These are phyloP conservation scores for Ustilaginoidea virens DNA, from an alignment of 2,329 filamentous ascomycete species.

Conservation along the genomic window DNA sequence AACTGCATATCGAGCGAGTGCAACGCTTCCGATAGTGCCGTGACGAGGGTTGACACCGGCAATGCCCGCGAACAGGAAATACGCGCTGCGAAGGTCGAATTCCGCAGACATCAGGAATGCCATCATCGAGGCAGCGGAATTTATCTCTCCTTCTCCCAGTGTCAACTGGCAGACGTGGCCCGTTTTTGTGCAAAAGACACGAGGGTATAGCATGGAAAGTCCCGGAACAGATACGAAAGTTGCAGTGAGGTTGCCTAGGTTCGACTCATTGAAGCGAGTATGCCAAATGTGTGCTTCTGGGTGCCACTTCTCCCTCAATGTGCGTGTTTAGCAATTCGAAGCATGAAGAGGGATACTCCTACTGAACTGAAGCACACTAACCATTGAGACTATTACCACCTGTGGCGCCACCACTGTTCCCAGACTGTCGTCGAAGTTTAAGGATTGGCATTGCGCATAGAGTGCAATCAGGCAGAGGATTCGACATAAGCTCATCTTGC, in stretches of 20 bases:
- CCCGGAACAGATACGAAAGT: slow-evolving; percentile 44
- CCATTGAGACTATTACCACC: slow-evolving; percentile 40
- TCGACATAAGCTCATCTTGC: slow-evolving; percentile 1
- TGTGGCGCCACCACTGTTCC: slow-evolving; percentile 1
- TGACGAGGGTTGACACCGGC: slow-evolving; percentile 57
- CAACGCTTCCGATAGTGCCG: slow-evolving; percentile 49
- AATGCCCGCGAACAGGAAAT: slow-evolving; percentile 59
- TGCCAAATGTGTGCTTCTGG: slow-evolving; percentile 48
- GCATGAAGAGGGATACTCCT: no score
- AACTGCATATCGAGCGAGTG: slow-evolving; percentile 53
- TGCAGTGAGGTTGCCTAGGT: slow-evolving; percentile 38
- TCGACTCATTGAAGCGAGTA: slow-evolving; percentile 26
- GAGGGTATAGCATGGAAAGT: slow-evolving; percentile 48
- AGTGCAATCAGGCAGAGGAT: slow-evolving; percentile 1
- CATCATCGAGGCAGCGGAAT: slow-evolving; percentile 51
- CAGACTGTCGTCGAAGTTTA: neutral
- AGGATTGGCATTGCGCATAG: neutral
- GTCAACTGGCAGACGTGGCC: slow-evolving; percentile 52
- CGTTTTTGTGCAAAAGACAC: slow-evolving; percentile 46
- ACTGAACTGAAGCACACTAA: no score
- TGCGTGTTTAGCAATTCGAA: no score
- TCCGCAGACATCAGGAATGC: slow-evolving; percentile 43
- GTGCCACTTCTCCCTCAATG: no score
- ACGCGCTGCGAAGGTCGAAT: slow-evolving; percentile 52
- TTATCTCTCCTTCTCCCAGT: slow-evolving; percentile 58